A percentile compares a stretch with the other conserved stretches of the same genome.
phyloP scores from a whole-genome alignment of 352 stramenopile species.

The Phytopythium mirpurense region DNA sequence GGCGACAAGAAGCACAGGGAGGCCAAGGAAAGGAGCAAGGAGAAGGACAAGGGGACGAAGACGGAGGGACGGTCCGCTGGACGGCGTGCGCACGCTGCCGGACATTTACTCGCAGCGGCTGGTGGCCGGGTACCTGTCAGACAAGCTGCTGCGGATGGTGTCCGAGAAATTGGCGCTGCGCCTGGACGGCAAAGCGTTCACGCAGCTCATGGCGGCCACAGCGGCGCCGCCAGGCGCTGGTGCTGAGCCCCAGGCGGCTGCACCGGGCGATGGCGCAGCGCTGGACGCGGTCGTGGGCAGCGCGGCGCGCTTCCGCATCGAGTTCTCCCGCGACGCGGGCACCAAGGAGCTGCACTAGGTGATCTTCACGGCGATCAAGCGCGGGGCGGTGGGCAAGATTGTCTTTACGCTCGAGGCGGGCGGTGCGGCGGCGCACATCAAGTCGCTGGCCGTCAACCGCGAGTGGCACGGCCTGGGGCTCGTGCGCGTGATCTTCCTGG shows the following conservation, averaged over 20 bases:
- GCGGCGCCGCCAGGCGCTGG: too few species aligned
- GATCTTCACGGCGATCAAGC: constrained; percentile 61
- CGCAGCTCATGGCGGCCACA: too few species aligned
- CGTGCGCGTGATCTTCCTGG: constrained; percentile 72
- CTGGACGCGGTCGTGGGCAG: constrained; percentile 40
- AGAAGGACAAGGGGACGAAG: constrained; percentile 18
- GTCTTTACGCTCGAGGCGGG: constrained; percentile 73
- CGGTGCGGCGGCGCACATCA: constrained; percentile 49
- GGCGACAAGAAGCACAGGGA: constrained; percentile 64
- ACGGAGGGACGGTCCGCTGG: constrained; percentile 31
- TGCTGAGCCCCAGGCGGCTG: too few species aligned
- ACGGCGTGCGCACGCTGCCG: too few species aligned
- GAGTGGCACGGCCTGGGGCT: constrained; percentile 68
- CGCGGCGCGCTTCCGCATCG: constrained; percentile 52
- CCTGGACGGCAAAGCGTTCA: too few species aligned
- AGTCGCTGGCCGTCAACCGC: constrained; percentile 64
- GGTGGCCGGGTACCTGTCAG: constrained; percentile 64
- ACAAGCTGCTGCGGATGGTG: constrained; percentile 75
- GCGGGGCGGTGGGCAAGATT: constrained; percentile 70
- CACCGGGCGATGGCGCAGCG: constrained; percentile 25
- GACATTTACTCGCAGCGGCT: constrained; percentile 70
- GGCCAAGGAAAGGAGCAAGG: constrained; percentile 10
- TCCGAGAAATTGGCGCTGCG: too few species aligned
- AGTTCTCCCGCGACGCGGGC: constrained; percentile 59
- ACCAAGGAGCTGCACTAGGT: constrained; percentile 81